Evolutionary conservation across 2,329 filamentous ascomycete genomes (phyloP), one percentile per base, ranked within the genome.

Genomic region (Arthrobotrys pseudoclavata): DNA sequence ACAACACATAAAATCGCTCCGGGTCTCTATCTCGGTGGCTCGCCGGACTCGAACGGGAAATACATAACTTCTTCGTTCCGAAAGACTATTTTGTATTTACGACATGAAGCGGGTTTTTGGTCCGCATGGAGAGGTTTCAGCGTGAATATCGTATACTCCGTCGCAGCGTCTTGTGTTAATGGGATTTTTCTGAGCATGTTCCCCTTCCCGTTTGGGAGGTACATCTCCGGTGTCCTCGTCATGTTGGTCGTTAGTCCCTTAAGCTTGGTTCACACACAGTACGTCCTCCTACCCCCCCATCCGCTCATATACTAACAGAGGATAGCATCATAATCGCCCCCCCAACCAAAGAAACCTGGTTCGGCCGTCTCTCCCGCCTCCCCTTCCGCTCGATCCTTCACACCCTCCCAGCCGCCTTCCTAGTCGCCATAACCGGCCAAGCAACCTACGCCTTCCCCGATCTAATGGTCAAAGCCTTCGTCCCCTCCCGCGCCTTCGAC

Each of bases 261-360:
- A 75, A 88, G 89, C 83, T 88, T 94, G 80, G 88, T 89, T 66
- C 97, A 94, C 93, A 92, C 94, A 2, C 93, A 97, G 80, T 80
- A 75, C 26, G 78, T 79, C 18, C n/a, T n/a, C 20, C n/a, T 34
- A n/a, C 6, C 47, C 48, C 57, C 31, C 83, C 37, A 31, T 12
- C 18, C 34, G 31, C 13, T 18, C 12, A 29, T 67, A 34, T 34
- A 34, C 50, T 20, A 47, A 24, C 50, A 22, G 9, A 40, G 2
- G 10, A 61, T 45, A 81, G 80, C 83, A 90, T 92, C 81, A 89
- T 97, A 83, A 94, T 97, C 82, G 90, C 92, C 1, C 86, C 89
- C 66, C 89, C 90, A 4, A 90, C 88, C 70, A 82, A 86, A 57
- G 87, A 88, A 83, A 85, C 85, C 80, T 93, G 91, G 86, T 92